Conservation (phyloP, 306 rosid species). For the Datisca glomerata region DNA sequence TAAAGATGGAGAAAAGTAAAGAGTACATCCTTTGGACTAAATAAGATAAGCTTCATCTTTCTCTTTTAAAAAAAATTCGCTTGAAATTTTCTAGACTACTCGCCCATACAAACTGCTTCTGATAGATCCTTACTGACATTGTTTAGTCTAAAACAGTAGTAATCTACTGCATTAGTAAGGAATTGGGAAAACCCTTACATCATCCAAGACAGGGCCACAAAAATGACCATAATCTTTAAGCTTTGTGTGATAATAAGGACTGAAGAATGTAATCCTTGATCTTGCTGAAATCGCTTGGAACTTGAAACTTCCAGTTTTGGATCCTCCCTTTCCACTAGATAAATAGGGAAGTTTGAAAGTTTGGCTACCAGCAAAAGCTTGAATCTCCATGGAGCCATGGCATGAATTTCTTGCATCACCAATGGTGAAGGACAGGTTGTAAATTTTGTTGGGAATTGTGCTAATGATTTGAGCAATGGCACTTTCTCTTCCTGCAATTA, state of each 20-base stretch:
- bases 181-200: constrained; percentile 25
- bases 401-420: constrained; percentile 51
- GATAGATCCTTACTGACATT: no score
- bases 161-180: no score
- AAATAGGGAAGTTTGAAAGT: constrained; percentile 21
- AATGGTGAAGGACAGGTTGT: constrained; percentile 32
- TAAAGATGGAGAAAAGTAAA: no score
- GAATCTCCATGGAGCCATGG: constrained; percentile 36
- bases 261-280: constrained; percentile 34
- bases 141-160: no score
- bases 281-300: constrained; percentile 21
- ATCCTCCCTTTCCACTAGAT: constrained; percentile 35
- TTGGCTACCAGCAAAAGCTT: constrained; percentile 36
- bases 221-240: constrained; percentile 26
- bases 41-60: no score
- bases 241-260: constrained; percentile 34
- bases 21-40: no score
- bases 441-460: constrained; percentile 27
- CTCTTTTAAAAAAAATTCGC: no score
- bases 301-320: constrained; percentile 24
- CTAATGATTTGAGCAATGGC: constrained; percentile 42
- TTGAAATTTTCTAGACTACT: no score
- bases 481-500: constrained; percentile 38
- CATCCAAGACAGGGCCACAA: constrained; percentile 49
- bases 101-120: no score